Percentiles rank a stretch among this genome's conserved stretches.
Conservation (phyloP, 805 yeast species). For the Tetrapisispora pingtungensis region DNA sequence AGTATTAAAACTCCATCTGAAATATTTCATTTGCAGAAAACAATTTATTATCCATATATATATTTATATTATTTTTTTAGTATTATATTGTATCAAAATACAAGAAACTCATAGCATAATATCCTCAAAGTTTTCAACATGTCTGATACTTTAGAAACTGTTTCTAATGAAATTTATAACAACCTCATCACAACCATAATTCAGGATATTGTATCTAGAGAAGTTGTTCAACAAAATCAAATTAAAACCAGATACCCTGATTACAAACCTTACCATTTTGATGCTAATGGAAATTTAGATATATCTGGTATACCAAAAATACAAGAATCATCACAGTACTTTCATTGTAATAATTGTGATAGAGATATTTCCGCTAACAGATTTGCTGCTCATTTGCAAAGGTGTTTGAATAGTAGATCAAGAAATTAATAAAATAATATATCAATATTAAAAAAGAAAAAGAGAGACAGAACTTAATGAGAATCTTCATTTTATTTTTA, state of each 20-base stretch:
- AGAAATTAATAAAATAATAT: slow-evolving; percentile 33
- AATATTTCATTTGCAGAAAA: too few species aligned
- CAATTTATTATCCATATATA: too few species aligned
- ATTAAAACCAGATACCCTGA: slow-evolving; percentile 18
- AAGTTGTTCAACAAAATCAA: slow-evolving; percentile 16
- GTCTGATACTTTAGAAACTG: neutral
- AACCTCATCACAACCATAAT: slow-evolving; percentile 22
- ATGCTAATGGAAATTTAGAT: slow-evolving; percentile 21
- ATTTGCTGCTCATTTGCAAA: slow-evolving; percentile 86
- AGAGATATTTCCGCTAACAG: slow-evolving; percentile 84
- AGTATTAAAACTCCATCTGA: too few species aligned
- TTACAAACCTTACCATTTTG: slow-evolving; percentile 18
- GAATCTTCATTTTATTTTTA: too few species aligned
- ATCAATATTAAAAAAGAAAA: too few species aligned
- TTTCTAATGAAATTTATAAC: slow-evolving; percentile 6
- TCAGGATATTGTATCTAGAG: slow-evolving; percentile 26
- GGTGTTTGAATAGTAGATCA: slow-evolving; percentile 71
- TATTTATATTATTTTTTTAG: too few species aligned
- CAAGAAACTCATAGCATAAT: too few species aligned
- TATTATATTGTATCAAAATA: too few species aligned
- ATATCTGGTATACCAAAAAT: slow-evolving; percentile 23
- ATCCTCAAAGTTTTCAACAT: neutral
- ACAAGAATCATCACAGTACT: slow-evolving; percentile 38
- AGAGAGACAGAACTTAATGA: too few species aligned
- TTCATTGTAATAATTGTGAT: slow-evolving; percentile 70